Percentiles rank a stretch among this genome's conserved stretches.
Conservation (phyloP, 78 protist genomes). For the Emiliania huxleyi region DNA sequence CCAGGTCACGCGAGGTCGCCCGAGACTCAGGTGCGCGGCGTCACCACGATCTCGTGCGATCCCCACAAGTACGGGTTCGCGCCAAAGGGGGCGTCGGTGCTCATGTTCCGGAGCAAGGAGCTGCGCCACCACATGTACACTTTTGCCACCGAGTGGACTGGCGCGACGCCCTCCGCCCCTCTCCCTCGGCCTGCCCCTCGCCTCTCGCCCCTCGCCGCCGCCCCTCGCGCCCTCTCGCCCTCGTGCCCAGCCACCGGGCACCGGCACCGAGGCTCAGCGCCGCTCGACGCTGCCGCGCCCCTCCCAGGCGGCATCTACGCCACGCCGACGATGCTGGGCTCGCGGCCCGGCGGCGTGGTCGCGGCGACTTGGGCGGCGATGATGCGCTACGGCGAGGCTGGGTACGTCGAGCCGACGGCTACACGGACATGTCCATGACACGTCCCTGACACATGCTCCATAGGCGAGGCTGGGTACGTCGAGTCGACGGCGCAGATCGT, state of each 20-base stretch:
- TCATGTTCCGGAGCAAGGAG: conserved; percentile 53
- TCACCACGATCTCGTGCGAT: conserved; percentile 65
- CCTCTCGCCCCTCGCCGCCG: too few relatives aligned
- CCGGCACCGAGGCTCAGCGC: too few relatives aligned
- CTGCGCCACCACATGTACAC: conserved; percentile 33
- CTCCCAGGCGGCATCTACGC: conserved; percentile 89
- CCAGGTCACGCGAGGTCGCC: neutral
- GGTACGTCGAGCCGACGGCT: conserved; percentile 39
- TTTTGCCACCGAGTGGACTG: conserved; percentile 56
- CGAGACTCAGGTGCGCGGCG: neutral
- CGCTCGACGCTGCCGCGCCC: too few relatives aligned
- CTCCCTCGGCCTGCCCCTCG: too few relatives aligned
- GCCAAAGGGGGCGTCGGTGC: conserved; percentile 80
- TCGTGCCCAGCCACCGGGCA: too few relatives aligned
- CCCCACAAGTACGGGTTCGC: conserved; percentile 93
- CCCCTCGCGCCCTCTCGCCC: too few relatives aligned
- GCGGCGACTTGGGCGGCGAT: conserved; percentile 90
- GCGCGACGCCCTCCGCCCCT: too few relatives aligned
- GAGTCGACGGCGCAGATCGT: neutral
- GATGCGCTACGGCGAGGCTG: conserved; percentile 69
- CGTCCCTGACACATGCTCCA: too few relatives aligned
- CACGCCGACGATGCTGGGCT: conserved; percentile 83
- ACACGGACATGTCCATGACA: too few relatives aligned
- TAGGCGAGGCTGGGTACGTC: conserved; percentile 77
- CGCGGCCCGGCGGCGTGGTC: conserved; percentile 79